Evolutionary conservation across 148 eudicot genomes (phyloP), one percentile per base, ranked within the genome.

Genomic region (Cornus kousa): DNA sequence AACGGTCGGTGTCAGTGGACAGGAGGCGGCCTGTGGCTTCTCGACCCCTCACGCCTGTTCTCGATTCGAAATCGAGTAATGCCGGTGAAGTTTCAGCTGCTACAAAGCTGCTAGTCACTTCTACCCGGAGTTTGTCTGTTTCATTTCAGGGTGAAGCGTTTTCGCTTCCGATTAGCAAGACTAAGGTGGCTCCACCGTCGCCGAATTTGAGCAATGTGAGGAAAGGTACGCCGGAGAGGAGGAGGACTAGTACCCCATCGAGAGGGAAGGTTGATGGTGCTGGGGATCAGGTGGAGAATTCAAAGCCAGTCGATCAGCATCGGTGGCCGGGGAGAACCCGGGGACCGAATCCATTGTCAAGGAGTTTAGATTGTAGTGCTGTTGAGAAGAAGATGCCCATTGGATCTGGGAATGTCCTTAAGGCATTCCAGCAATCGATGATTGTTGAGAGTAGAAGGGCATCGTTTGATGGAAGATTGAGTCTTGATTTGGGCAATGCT

Each of bases 131-230:
- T 73, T 86, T 95, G 35, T 91, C 97, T 8, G 99, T 95, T 60
- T 95, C 99, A 13, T 95, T 95, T 73, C 99, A 95, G 81, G 99
- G 99, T 13, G 97, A 90, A 20, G 76, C 93, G 7, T 95, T 85
- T 84, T 90, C 97, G 59, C 84, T 91, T 57, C 97, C 99, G n/a
- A 77, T 95, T 80, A 90, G 99, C 77, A 93, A 89, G 90, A 88
- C 92, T 20, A 93, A 91, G 91, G 86, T 82, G 73, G 89, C 91
- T n/a, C 82, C 85, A 0, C 53, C 87, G 57, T 48, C 84, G 24
- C 87, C 88, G 23, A 94, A 81, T 87, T 79, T 75, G 80, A 84
- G 81, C 77, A 85, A 75, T 87, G 87, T 57, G 79, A 87, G 99
- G 76, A 95, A 93, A 82, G 90, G 85, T 40, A 93, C 99, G 0